These are phyloP conservation scores for Pythium aristosporum DNA, from an alignment of 352 stramenopile species.

Conservation along the genomic window DNA sequence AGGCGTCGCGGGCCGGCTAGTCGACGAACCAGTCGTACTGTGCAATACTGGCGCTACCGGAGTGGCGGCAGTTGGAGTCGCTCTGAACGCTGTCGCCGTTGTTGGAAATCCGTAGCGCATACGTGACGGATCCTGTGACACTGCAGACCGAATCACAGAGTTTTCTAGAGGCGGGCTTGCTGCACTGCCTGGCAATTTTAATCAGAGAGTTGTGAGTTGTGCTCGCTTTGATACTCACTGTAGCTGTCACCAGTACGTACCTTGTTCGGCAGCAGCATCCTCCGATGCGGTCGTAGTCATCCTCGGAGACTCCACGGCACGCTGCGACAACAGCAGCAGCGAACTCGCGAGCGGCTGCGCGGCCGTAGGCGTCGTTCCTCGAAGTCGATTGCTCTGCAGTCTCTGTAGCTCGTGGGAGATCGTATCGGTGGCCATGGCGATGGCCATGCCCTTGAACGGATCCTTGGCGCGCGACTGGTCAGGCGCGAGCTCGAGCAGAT, in stretches of 20 bases:
- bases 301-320: not conserved
- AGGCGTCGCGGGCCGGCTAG: not conserved
- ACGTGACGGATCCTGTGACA: not conserved
- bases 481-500: constrained; percentile 28
- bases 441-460: constrained; percentile 14
- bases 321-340: constrained; percentile 11
- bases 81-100: not conserved
- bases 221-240: too few relatives aligned
- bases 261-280: too few relatives aligned
- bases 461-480: constrained; percentile 3
- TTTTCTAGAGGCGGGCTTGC: not conserved
- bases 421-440: constrained; percentile 11
- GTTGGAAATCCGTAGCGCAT: not conserved
- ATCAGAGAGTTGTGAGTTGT: too few relatives aligned
- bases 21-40: not conserved
- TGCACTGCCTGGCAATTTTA: not conserved
- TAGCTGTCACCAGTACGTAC: too few relatives aligned
- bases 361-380: not conserved
- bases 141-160: too few relatives aligned
- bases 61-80: not conserved
- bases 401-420: constrained; percentile 20
- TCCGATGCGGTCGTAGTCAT: not conserved
- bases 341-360: constrained; percentile 11
- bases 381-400: constrained; percentile 16
- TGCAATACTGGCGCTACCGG: not conserved